These are phyloP conservation scores for Zoysia matrella DNA, from an alignment of 202 grass and related monocot species.

Conservation along the genomic window DNA sequence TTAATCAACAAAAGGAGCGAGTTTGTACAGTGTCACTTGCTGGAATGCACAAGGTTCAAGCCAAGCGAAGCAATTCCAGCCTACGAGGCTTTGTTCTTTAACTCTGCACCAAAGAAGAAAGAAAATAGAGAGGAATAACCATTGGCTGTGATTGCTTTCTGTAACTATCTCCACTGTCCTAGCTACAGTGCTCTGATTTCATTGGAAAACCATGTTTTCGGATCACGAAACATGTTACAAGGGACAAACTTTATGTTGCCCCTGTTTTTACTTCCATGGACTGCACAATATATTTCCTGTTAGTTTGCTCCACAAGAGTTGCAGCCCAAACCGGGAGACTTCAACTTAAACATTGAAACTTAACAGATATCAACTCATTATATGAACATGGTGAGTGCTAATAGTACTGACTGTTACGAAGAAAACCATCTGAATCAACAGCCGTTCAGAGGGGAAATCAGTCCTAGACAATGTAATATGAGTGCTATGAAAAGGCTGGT, in stretches of 20 bases:
- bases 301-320: background rate
- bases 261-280: background rate
- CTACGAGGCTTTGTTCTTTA: conserved; percentile 53
- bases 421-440: too few species aligned
- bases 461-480: too few species aligned
- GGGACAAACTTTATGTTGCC: too few species aligned
- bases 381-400: background rate
- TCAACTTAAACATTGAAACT: background rate
- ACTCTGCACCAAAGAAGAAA: conserved; percentile 48
- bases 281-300: background rate
- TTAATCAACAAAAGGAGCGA: conserved; percentile 53
- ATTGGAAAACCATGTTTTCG: background rate
- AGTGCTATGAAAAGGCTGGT: too few species aligned
- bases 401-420: too few species aligned
- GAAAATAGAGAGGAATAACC: conserved; percentile 28
- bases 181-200: background rate
- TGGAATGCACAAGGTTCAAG: conserved; percentile 51
- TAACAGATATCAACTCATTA: background rate
- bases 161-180: conserved; percentile 1
- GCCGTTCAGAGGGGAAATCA: too few species aligned
- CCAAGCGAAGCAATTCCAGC: conserved; percentile 40
- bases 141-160: conserved; percentile 24
- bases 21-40: conserved; percentile 33
- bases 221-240: background rate
- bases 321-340: background rate